phyloP scores from a whole-genome alignment of 139 green algal species.

The Tetraselmis chui region DNA sequence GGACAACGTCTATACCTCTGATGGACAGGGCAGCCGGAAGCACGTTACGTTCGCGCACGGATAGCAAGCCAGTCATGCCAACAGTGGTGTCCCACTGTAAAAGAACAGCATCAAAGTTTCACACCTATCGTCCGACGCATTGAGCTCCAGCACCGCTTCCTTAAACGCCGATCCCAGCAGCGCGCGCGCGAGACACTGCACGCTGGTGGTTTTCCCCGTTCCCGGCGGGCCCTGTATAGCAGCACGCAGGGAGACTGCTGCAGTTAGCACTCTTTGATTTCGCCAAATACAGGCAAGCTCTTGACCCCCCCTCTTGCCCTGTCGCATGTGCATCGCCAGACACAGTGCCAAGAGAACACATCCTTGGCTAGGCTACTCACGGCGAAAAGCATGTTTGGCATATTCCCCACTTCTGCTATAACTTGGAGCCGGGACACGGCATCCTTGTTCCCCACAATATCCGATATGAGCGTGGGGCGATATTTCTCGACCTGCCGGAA shows the following conservation, averaged over 20 bases:
- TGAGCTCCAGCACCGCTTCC: constrained; percentile 94
- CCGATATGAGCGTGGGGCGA: constrained; percentile 67
- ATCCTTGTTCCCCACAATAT: constrained; percentile 94
- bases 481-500: constrained; percentile 90
- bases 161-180: constrained; percentile 80
- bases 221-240: constrained; percentile 80
- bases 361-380: constrained; percentile 23
- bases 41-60: neutral
- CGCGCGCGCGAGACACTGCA: constrained; percentile 81
- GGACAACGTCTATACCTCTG: constrained; percentile 96
- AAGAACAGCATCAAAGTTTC: constrained; percentile 27
- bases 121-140: constrained; percentile 92
- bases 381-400: constrained; percentile 95
- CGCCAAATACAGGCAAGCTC: constrained; percentile 1
- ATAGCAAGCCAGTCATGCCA: constrained; percentile 33
- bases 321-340: neutral
- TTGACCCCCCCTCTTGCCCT: neutral
- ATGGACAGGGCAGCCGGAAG: no score
- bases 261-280: neutral
- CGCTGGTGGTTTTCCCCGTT: constrained; percentile 95
- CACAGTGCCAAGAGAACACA: neutral
- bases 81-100: constrained; percentile 49
- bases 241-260: neutral
- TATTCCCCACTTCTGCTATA: constrained; percentile 91
- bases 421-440: constrained; percentile 83